Percentiles rank a stretch among this genome's conserved stretches.
Evolutionary conservation across 257 asterid genomes (phyloP).

Genomic region (Rauvolfia tetraphylla): DNA sequence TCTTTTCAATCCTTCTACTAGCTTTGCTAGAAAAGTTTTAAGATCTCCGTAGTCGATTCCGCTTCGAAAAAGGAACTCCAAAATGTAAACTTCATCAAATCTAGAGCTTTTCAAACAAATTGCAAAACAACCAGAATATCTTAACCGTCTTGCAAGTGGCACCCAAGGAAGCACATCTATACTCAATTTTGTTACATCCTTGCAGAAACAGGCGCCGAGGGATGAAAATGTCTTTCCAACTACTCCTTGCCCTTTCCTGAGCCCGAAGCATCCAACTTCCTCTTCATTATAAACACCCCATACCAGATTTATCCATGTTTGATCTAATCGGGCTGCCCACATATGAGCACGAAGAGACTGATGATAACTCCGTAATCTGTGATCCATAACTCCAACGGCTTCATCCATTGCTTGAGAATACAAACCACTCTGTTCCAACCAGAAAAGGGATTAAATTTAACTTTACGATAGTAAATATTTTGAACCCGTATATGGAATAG

Average conservation of each 20-base stretch:
- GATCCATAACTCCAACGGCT: no score
- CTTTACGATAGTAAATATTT: no score
- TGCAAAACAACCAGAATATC: constrained; percentile 5
- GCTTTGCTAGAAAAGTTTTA: not conserved
- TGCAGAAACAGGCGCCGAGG: not conserved
- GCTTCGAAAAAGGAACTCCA: constrained; percentile 4
- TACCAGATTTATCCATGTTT: no score
- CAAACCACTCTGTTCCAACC: no score
- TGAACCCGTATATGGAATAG: no score
- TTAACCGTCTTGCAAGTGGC: not conserved
- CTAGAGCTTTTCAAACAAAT: not conserved
- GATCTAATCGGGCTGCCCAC: no score
- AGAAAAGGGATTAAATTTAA: no score
- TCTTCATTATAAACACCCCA: no score
- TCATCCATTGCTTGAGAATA: no score
- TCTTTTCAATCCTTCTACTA: not conserved
- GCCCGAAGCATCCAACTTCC: no score
- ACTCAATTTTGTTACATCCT: not conserved
- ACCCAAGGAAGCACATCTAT: not conserved
- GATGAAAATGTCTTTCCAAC: constrained; percentile 14
- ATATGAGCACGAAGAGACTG: no score
- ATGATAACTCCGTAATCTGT: no score
- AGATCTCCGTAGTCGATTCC: not conserved
- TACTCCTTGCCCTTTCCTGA: constrained; percentile 1
- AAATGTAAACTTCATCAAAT: not conserved